Evolutionary conservation across 805 yeast genomes (phyloP).

Genomic region (Geotrichum ghanense): DNA sequence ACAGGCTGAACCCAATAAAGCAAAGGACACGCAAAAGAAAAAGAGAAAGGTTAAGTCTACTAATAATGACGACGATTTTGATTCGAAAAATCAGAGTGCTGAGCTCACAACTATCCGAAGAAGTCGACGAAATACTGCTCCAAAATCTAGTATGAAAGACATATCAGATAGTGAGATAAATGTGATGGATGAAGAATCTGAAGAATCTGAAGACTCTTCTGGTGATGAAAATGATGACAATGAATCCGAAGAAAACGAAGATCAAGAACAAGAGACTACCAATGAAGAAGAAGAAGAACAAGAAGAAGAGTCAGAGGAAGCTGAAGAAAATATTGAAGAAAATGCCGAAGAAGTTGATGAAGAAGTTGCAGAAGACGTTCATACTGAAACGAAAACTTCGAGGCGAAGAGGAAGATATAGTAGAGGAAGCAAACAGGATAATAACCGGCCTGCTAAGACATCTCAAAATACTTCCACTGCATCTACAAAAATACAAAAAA

Average conservation of each 20-base stretch:
- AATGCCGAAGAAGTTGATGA: conserved; percentile 13
- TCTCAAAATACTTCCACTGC: too few species aligned
- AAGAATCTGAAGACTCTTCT: conserved; percentile 15
- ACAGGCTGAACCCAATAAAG: conserved; percentile 17
- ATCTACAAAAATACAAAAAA: too few species aligned
- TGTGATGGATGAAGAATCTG: conserved; percentile 15
- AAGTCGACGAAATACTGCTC: conserved; percentile 13
- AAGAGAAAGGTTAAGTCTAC: conserved; percentile 5
- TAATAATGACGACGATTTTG: conserved; percentile 9
- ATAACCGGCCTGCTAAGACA: too few species aligned
- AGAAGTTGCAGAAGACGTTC: too few species aligned
- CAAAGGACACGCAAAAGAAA: conserved; percentile 2
- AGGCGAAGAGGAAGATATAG: too few species aligned
- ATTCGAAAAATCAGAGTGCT: not conserved
- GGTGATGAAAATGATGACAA: conserved; percentile 9
- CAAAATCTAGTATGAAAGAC: conserved; percentile 8
- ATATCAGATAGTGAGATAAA: conserved; percentile 9
- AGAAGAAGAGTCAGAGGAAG: conserved; percentile 13
- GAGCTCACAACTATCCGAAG: conserved; percentile 5
- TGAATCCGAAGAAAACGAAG: conserved; percentile 4
- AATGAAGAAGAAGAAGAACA: conserved; percentile 10
- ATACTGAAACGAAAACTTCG: too few species aligned
- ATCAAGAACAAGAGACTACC: not conserved
- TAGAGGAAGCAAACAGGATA: too few species aligned
- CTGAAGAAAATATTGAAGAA: conserved; percentile 3